Evolutionary conservation across 768 basidiomycete genomes (phyloP), one percentile per base, ranked within the genome.

Genomic region (Xanthoconium stramineum): DNA sequence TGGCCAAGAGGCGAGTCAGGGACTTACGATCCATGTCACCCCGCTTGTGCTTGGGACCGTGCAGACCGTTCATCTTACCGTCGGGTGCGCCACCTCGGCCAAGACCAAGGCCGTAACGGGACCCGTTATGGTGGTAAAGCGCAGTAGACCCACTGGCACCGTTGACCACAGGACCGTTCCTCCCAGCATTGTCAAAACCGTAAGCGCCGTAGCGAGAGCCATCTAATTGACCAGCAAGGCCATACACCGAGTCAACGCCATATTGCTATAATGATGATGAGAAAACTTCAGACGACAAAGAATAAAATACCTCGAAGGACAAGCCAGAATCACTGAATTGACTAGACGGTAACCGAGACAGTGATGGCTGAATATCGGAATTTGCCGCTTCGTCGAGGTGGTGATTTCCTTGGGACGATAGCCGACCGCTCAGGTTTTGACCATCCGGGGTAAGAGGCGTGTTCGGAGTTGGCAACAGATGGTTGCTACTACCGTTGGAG

Each of bases 21-120:
- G 82, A 94, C 80, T 92, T 86, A 63, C 94, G 85, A 70, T 96
- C 93, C 66, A 94, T 81, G 65, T 97, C 92, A 38, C 92, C 92
- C 13, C 94, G 83, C 76, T 95, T 96, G 76, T 95, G 94, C 75
- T 96, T 96, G 50, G 93, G 84, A 43, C 94, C 94, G 65, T 93
- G 91, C 44, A 94, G 70, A 20, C 92, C 91, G 65, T 91, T 92
- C 84, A 93, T 91, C 72, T 94, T 94, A 53, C 83, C 74, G 61
- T 91, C 88, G n/a, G 76, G 76, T 44, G 79, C 77, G 40, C 74
- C 66, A 15, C 77, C 75, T 38, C 89, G 81, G 35, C 83, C 80
- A 48, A 86, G 65, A 36, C 83, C 83, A 35, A 89, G 71, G 38
- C 89, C 89, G 61, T 91, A 92, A 61, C 90, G 85, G 54, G 88